These are phyloP conservation scores for Oenanthe javanica DNA, from an alignment of 140 eudicot genomes.

Conservation along the genomic window DNA sequence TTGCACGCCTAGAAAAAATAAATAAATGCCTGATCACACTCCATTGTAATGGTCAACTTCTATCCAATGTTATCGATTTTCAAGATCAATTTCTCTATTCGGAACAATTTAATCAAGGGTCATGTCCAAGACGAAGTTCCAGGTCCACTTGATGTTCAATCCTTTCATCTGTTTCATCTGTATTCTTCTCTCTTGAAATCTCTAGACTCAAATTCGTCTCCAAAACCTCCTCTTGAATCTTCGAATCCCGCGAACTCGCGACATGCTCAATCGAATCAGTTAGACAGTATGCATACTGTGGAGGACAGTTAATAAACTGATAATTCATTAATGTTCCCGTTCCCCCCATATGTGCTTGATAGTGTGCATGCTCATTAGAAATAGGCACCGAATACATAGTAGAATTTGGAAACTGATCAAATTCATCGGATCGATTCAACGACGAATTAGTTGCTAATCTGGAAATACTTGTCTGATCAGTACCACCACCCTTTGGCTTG, in stretches of 20 bases:
- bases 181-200: neutral
- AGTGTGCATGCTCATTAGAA: conserved; percentile 4
- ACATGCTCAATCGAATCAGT: neutral
- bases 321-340: neutral
- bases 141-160: conserved; percentile 14
- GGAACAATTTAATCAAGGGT: neutral
- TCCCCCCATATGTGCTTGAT: neutral
- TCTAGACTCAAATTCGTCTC: conserved; percentile 11
- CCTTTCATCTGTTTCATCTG: neutral
- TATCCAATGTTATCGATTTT: neutral
- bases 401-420: neutral
- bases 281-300: neutral
- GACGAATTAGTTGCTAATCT: neutral
- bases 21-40: neutral
- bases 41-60: neutral
- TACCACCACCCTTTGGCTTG: conserved; percentile 23
- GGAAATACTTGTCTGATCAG: neutral
- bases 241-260: neutral
- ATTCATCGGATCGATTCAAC: neutral
- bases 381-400: conserved; percentile 7
- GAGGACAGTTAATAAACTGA: conserved; percentile 8
- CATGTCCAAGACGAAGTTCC: conserved; percentile 23
- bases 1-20: too few species aligned
- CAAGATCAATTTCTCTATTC: too few species aligned
- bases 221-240: neutral